Conservation (phyloP, 2,329 filamentous ascomycete species). For the Teratosphaeria gauchensis region DNA sequence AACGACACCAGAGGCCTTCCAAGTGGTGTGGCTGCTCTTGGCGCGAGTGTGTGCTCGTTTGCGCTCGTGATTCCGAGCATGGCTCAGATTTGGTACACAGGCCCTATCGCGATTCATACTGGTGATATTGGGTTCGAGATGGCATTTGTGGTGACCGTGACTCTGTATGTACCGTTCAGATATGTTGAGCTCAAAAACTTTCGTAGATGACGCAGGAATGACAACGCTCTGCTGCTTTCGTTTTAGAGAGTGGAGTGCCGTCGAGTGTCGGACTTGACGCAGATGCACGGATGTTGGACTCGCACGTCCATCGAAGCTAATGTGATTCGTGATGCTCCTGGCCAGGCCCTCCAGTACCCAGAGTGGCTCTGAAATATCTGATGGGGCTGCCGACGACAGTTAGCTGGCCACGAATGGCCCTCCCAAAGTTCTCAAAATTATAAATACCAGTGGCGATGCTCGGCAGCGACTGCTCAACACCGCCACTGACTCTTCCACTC, state of each 20-base stretch:
- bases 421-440: too few relatives aligned
- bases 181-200: slow-evolving; percentile 22
- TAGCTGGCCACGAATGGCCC: too few relatives aligned
- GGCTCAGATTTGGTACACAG: slow-evolving; percentile 20
- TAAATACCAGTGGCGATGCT: too few relatives aligned
- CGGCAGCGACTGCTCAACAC: too few relatives aligned
- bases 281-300: background rate
- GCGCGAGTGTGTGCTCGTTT: slow-evolving; percentile 12
- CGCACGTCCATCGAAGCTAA: background rate
- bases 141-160: slow-evolving; percentile 43
- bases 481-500: too few relatives aligned
- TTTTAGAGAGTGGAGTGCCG: background rate
- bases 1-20: slow-evolving; percentile 29
- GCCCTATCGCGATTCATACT: slow-evolving; percentile 32
- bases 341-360: background rate
- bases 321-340: background rate
- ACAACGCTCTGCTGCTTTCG: background rate
- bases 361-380: background rate
- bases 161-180: slow-evolving; percentile 37
- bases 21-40: slow-evolving; percentile 30
- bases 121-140: slow-evolving; percentile 60
- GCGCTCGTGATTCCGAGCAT: slow-evolving; percentile 18
- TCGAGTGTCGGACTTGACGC: background rate
- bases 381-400: background rate
- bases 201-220: background rate